Conservation (phyloP, 1,139 yeast species). For the Schwanniomyces etchellsii region DNA sequence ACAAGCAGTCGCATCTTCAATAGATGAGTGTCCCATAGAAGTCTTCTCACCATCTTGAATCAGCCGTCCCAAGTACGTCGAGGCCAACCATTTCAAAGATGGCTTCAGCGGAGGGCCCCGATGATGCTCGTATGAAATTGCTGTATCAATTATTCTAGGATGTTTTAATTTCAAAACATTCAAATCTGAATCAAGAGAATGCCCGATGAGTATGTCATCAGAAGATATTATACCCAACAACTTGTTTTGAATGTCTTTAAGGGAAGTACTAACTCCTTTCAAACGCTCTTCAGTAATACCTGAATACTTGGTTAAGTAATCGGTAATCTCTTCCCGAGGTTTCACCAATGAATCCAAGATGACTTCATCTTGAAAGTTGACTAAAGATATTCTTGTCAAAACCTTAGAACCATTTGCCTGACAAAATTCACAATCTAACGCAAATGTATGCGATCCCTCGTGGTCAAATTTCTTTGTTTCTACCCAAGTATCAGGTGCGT, state of each 20-base stretch:
- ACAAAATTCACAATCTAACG: conserved; percentile 95
- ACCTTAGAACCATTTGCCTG: conserved; percentile 55
- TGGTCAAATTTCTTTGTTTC: conserved; percentile 51
- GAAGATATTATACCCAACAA: conserved; percentile 36
- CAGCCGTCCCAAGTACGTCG: conserved; percentile 43
- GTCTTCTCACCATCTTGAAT: conserved; percentile 58
- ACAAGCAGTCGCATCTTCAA: conserved; percentile 82
- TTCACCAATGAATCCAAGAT: conserved; percentile 71
- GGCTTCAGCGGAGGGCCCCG: conserved; percentile 80
- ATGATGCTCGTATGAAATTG: conserved; percentile 63
- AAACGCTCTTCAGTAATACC: conserved; percentile 78
- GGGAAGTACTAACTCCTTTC: conserved; percentile 55
- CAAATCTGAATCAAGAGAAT: conserved; percentile 67
- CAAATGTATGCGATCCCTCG: conserved; percentile 59
- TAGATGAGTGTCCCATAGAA: conserved; percentile 72
- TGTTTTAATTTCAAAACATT: conserved; percentile 56
- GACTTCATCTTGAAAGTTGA: conserved; percentile 55
- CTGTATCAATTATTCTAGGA: conserved; percentile 63
- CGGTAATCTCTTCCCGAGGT: conserved; percentile 67
- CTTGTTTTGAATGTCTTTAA: conserved; percentile 60
- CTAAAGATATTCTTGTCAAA: conserved; percentile 70
- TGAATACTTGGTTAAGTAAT: conserved; percentile 77
- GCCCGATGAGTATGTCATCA: conserved; percentile 62
- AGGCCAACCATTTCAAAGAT: conserved; percentile 63
- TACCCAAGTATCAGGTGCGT: conserved; percentile 43